phyloP scores from a whole-genome alignment of 129 eudicot genomes.

The Gnaphalium uliginosum region DNA sequence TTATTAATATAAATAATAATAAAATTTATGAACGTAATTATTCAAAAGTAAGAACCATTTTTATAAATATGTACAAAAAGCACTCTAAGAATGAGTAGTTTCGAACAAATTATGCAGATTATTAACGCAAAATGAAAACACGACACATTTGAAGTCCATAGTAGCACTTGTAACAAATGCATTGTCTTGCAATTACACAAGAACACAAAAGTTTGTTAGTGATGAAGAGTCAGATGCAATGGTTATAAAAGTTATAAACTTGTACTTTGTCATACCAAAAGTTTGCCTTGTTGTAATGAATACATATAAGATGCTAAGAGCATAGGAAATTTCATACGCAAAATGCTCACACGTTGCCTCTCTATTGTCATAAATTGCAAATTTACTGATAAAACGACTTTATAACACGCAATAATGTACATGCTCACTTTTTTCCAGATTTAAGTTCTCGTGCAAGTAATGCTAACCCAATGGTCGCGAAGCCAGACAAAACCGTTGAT shows the following conservation, averaged over 20 bases:
- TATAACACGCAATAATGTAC: background rate
- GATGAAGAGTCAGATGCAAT: background rate
- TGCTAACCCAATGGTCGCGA: constrained; percentile 59
- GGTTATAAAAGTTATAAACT: background rate
- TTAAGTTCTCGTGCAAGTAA: constrained; percentile 59
- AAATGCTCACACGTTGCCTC: background rate
- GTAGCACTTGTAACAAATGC: background rate
- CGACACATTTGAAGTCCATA: background rate
- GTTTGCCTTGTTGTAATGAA: background rate
- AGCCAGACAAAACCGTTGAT: constrained; percentile 65
- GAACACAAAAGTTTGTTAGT: background rate
- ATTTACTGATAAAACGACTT: background rate
- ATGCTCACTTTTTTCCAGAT: constrained; percentile 47
- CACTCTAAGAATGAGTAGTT: too few species aligned
- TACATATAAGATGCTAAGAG: background rate
- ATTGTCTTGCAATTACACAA: too few species aligned
- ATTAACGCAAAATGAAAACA: background rate
- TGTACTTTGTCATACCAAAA: background rate
- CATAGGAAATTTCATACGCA: constrained; percentile 2
- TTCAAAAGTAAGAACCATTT: too few species aligned
- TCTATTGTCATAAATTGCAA: too few species aligned
- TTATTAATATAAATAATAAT: too few species aligned
- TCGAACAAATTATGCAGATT: too few species aligned
- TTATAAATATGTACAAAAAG: too few species aligned
- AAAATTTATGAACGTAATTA: too few species aligned